These are phyloP conservation scores for Cladosporium sp. DNA, from an alignment of 2,329 filamentous ascomycete genomes.

Conservation along the genomic window DNA sequence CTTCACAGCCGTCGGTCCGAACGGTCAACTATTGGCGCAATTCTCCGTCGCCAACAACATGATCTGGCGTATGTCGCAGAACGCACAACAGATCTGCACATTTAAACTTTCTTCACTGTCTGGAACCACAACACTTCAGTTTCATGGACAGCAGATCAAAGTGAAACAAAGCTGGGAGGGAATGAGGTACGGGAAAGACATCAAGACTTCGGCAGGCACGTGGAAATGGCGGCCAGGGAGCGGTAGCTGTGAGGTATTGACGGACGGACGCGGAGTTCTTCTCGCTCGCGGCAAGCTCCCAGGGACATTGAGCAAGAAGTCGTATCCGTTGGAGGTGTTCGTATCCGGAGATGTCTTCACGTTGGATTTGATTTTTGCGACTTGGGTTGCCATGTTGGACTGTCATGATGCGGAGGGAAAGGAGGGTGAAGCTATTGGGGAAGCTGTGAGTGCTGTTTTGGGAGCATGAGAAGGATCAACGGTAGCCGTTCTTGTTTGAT, in stretches of 20 bases:
- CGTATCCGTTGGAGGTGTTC: background rate
- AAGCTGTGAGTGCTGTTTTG: background rate
- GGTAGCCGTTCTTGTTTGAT: background rate
- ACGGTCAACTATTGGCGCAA: background rate
- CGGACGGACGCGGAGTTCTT: background rate
- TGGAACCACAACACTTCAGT: background rate
- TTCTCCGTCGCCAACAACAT: background rate
- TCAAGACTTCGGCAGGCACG: background rate
- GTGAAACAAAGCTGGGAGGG: slow-evolving; percentile 11
- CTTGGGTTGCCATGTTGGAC: slow-evolving; percentile 10
- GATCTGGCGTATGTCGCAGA: slow-evolving; percentile 3
- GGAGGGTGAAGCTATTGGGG: background rate
- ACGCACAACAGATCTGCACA: slow-evolving; percentile 3
- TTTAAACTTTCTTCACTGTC: background rate
- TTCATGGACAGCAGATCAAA: background rate
- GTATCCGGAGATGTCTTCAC: background rate
- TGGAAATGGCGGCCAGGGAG: slow-evolving; percentile 1
- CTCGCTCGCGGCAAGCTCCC: slow-evolving; percentile 1
- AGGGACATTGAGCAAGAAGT: slow-evolving; percentile 1
- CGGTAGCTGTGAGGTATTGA: background rate
- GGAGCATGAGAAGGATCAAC: background rate
- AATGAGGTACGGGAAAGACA: background rate
- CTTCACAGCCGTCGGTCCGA: background rate
- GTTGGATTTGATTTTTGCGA: background rate
- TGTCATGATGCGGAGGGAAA: background rate